A percentile compares a stretch with the other conserved stretches of the same genome.
phyloP scores from a whole-genome alignment of 2,329 filamentous ascomycete species.

The Aspergillus sp. region DNA sequence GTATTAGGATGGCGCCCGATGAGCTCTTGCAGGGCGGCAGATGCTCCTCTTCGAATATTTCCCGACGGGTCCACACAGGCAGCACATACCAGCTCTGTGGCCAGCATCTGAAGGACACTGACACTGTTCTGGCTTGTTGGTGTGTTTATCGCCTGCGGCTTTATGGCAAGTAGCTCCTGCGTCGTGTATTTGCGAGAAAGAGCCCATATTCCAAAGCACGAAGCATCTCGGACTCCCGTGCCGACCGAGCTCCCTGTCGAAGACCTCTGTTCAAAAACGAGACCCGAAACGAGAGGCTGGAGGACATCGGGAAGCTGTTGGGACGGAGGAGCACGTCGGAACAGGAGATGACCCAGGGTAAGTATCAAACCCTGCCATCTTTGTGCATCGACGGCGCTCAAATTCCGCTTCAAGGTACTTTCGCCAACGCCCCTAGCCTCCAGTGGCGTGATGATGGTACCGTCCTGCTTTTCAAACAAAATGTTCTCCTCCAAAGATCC shows the following conservation, averaged over 20 bases:
- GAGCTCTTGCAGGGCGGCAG: conserved; percentile 89
- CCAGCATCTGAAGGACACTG: conserved; percentile 69
- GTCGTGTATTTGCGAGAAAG: conserved; percentile 84
- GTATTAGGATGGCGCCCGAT: conserved; percentile 89
- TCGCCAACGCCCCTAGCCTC: conserved; percentile 29
- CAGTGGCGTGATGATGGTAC: conserved; percentile 35
- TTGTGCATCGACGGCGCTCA: conserved; percentile 73
- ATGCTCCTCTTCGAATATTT: conserved; percentile 89
- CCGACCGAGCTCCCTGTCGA: conserved; percentile 82
- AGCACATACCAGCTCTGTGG: conserved; percentile 74
- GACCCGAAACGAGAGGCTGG: conserved; percentile 70
- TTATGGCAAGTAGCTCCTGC: conserved; percentile 66
- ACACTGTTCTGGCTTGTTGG: conserved; percentile 26
- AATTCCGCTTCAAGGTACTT: conserved; percentile 51
- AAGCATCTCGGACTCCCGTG: conserved; percentile 88
- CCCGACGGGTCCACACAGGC: conserved; percentile 86
- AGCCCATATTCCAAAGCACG: conserved; percentile 95
- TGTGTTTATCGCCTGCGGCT: conserved; percentile 32
- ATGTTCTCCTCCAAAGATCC: conserved; percentile 64
- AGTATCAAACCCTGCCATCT: conserved; percentile 92
- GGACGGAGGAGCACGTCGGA: conserved; percentile 74
- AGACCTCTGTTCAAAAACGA: conserved; percentile 85
- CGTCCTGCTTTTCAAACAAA: conserved; percentile 50
- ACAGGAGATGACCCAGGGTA: conserved; percentile 81
- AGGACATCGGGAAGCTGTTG: conserved; percentile 70